Evolutionary conservation across 192 early-diverging fungal genomes (phyloP).

Genomic region (Haplosporangium gracile): DNA sequence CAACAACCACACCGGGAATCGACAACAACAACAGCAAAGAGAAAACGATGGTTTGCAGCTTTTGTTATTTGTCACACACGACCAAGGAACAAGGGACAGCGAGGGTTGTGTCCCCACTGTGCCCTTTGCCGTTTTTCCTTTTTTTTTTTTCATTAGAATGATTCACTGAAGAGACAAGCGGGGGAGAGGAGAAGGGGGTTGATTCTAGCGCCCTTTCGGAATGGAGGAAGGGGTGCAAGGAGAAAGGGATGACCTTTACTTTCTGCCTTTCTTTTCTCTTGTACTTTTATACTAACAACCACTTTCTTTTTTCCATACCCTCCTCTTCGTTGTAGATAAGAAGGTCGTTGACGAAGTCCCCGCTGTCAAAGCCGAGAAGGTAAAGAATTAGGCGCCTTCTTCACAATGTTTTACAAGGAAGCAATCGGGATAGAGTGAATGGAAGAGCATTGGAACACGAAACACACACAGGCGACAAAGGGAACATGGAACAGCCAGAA

Average conservation of each 20-base stretch:
- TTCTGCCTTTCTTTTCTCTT: background rate
- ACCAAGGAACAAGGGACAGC: background rate
- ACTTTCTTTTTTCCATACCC: background rate
- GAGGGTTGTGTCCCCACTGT: background rate
- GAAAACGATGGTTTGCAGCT: background rate
- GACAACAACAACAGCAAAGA: background rate
- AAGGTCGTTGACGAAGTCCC: background rate
- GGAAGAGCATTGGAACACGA: constrained; percentile 3
- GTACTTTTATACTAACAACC: background rate
- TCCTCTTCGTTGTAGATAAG: background rate
- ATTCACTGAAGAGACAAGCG: background rate
- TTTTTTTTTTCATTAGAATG: background rate
- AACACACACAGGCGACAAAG: background rate
- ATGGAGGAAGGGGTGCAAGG: constrained; percentile 3
- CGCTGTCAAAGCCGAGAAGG: background rate
- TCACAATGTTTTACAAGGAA: constrained; percentile 1
- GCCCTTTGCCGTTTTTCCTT: background rate
- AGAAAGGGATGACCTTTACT: background rate
- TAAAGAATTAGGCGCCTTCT: background rate
- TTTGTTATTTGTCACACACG: background rate
- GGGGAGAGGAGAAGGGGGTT: background rate
- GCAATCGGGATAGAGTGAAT: background rate
- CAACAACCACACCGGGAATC: background rate
- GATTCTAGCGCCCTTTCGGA: background rate
- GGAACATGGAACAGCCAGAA: background rate